Percentiles rank a stretch among this genome's conserved stretches.
Evolutionary conservation across 257 asterid species (phyloP).

Genomic region (Voacanga thouarsii): DNA sequence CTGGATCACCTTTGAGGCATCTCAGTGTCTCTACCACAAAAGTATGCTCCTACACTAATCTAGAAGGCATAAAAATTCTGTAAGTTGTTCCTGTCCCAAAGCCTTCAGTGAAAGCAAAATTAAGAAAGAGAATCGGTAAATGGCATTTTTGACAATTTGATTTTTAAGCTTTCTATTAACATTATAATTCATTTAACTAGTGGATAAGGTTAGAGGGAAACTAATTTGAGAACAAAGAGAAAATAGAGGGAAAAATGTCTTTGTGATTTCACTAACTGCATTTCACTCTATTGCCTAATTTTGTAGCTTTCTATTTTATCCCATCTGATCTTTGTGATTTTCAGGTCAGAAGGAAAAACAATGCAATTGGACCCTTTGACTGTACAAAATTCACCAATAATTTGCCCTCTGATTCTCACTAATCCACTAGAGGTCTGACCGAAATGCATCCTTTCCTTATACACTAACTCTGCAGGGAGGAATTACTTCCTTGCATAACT

Average conservation of each 20-base stretch:
- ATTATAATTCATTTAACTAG: neutral
- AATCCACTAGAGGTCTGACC: constrained; percentile 30
- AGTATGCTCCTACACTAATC: neutral
- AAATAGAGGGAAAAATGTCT: neutral
- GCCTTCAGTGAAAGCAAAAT: neutral
- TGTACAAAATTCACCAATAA: constrained; percentile 66
- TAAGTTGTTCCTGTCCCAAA: neutral
- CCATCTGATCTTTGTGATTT: constrained; percentile 16
- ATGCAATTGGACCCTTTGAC: constrained; percentile 76
- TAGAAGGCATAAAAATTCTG: neutral
- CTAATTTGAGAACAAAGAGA: neutral
- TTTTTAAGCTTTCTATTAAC: neutral
- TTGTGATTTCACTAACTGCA: no score
- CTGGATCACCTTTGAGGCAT: neutral
- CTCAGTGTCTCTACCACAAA: neutral
- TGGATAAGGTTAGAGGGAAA: neutral
- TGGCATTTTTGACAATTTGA: neutral
- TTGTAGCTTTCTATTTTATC: neutral
- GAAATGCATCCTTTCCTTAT: constrained; percentile 21
- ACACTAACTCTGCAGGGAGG: neutral
- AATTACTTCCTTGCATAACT: neutral
- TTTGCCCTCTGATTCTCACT: constrained; percentile 39
- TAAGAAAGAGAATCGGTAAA: neutral
- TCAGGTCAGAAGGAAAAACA: constrained; percentile 79
- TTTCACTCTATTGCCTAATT: no score